These are phyloP conservation scores for Verticillium isaacii DNA, from an alignment of 2,329 filamentous ascomycete species.

Conservation along the genomic window DNA sequence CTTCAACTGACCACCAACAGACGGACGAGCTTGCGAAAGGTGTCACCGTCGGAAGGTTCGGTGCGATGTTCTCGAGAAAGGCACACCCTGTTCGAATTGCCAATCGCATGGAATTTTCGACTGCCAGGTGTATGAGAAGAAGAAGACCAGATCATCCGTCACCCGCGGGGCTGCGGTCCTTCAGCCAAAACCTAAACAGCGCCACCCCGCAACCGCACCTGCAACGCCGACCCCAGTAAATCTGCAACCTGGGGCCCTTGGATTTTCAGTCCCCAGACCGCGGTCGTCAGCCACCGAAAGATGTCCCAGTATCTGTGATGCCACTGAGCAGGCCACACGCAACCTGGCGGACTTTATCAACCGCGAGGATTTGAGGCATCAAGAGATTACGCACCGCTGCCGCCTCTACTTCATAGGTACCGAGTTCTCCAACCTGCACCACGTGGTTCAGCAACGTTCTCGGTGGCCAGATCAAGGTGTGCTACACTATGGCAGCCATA, in stretches of 20 bases:
- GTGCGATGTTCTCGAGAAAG: slow-evolving; percentile 42
- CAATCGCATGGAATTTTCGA: slow-evolving; percentile 31
- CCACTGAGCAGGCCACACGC: slow-evolving; percentile 33
- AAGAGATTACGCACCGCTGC: slow-evolving; percentile 41
- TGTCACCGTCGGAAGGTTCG: slow-evolving; percentile 47
- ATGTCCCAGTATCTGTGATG: neutral
- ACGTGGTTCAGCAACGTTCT: slow-evolving; percentile 44
- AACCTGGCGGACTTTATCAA: slow-evolving; percentile 47
- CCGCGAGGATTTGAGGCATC: slow-evolving; percentile 35
- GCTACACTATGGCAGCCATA: slow-evolving; percentile 28
- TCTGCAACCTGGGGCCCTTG: neutral
- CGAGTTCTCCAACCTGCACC: slow-evolving; percentile 51
- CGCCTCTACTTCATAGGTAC: slow-evolving; percentile 50
- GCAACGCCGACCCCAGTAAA: slow-evolving; percentile 12
- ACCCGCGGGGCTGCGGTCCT: slow-evolving; percentile 26
- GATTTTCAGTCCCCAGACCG: neutral
- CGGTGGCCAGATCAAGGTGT: slow-evolving; percentile 17
- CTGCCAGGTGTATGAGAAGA: slow-evolving; percentile 45
- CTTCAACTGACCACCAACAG: slow-evolving; percentile 11
- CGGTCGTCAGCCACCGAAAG: neutral
- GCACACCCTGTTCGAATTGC: slow-evolving; percentile 44
- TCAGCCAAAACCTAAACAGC: slow-evolving; percentile 35
- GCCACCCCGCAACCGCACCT: slow-evolving; percentile 18
- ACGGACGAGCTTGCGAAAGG: slow-evolving; percentile 37
- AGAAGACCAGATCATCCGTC: slow-evolving; percentile 35